Evolutionary conservation across 2,329 filamentous ascomycete species (phyloP), one percentile per base, ranked within the genome.

Genomic region (Exophiala viscosa): DNA sequence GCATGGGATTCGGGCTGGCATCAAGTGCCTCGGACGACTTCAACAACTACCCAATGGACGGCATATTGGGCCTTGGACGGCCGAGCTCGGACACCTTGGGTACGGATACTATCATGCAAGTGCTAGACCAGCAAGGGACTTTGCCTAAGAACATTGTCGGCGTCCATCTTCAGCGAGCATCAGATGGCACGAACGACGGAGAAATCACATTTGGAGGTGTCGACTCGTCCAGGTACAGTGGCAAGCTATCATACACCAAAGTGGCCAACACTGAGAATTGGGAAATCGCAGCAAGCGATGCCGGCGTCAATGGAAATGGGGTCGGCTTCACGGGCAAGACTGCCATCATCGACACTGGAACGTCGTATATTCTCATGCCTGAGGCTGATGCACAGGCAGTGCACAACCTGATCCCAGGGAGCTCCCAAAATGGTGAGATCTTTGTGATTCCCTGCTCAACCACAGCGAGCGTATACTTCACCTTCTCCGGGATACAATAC

Each of bases 331-430:
- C 85, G 8, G 70, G 68, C 33, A 81, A 78, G 44, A 74, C 76
- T 1, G 87, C 85, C 31, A 89, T 90, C 66, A 85, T 95, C 60
- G 90, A 95, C 69, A 90, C 88, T 0, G 90, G 90, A 45, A 93
- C 90, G 0, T 88, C 85, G 0, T 93, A 86, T 66, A 80, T 90
- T 23, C 84, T 95, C 58, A 82, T 88, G 5, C 87, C 89, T 1
- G 70, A 76, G 1, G 72, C 73, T 2, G 84, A 90, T 62, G 87
- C 89, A 1, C 75, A 79, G 40, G 75, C 78, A 8, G 65, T 96
- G 5, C 88, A 95, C 70, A 73, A 76, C 31, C 70, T 82, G 28
- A 83, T 96, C 33, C 80, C 85, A 0, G 83, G 80, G 10, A 82
- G 83, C 1, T 68, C 70, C 20, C 74, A 73, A 5, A 73, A 82